Conservation (phyloP, 164 flowering plant genomes). For the Sextonia rubra region DNA sequence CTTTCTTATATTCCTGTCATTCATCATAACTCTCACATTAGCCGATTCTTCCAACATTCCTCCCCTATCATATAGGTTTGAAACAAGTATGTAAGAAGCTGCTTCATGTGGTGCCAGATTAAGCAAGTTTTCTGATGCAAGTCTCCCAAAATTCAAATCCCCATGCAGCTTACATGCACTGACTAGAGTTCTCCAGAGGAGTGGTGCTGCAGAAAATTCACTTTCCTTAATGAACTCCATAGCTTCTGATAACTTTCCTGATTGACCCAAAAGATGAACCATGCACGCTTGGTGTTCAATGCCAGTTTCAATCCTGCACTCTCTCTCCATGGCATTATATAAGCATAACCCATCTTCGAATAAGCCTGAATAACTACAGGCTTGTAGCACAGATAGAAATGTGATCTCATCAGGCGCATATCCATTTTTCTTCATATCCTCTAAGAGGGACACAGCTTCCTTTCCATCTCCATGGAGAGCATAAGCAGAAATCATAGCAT, state of each 20-base stretch:
- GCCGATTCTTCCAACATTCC: slow-evolving; percentile 30
- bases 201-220: slow-evolving; percentile 20
- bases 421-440: slow-evolving; percentile 22
- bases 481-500: slow-evolving; percentile 28
- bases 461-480: slow-evolving; percentile 31
- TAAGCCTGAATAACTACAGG: slow-evolving; percentile 30
- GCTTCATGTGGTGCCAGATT: slow-evolving; percentile 11
- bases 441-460: slow-evolving; percentile 19
- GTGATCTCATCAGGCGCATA: slow-evolving; percentile 25
- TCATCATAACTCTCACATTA: slow-evolving; percentile 26
- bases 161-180: slow-evolving; percentile 24
- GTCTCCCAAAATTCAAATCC: slow-evolving; percentile 17
- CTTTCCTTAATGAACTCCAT: slow-evolving; percentile 23
- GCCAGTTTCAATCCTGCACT: slow-evolving; percentile 4
- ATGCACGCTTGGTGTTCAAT: slow-evolving; percentile 16
- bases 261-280: slow-evolving; percentile 19
- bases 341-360: slow-evolving; percentile 23
- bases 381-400: slow-evolving; percentile 31
- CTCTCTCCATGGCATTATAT: slow-evolving; percentile 20
- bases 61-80: slow-evolving; percentile 11
- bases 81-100: slow-evolving; percentile 12
- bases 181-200: slow-evolving; percentile 21
- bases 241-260: slow-evolving; percentile 23
- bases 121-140: slow-evolving; percentile 16
- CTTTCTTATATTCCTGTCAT: slow-evolving; percentile 25